Evolutionary conservation across 2,329 filamentous ascomycete species (phyloP).

Genomic region (Trichoderma aggressivum): DNA sequence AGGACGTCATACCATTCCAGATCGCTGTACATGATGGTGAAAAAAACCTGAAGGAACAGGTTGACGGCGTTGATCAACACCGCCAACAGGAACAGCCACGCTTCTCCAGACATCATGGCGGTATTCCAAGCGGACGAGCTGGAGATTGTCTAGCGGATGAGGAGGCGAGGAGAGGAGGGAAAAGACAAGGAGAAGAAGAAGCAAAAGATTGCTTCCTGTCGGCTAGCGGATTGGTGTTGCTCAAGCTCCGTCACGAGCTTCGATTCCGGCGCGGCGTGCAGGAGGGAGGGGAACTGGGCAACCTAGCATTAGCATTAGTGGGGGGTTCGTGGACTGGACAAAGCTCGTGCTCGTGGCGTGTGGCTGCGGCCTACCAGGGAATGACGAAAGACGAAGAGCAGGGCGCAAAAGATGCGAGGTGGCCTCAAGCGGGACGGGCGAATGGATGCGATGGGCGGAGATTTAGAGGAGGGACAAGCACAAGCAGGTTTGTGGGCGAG

Average conservation of each 20-base stretch:
- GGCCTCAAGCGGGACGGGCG: constrained; percentile 1
- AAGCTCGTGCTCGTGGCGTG: not conserved
- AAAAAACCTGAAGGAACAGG: constrained; percentile 99
- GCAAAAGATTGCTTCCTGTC: not conserved
- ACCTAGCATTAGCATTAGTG: not conserved
- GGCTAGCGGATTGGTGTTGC: not conserved
- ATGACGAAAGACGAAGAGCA: not conserved
- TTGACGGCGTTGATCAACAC: constrained; percentile 99
- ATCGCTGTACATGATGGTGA: constrained; percentile 99
- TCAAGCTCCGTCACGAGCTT: constrained; percentile 19
- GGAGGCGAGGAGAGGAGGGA: not conserved
- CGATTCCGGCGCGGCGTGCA: constrained; percentile 9
- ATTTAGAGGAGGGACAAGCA: not conserved
- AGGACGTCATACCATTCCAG: constrained; percentile 79
- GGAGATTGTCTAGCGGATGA: not conserved
- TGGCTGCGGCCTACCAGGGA: not conserved
- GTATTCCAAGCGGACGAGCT: constrained; percentile 26
- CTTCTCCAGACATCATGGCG: constrained; percentile 83
- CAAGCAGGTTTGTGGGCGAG: not conserved
- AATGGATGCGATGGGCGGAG: not conserved
- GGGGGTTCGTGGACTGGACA: not conserved
- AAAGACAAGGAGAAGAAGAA: not conserved
- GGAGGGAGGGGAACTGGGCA: constrained; percentile 5
- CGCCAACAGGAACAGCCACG: constrained; percentile 95
- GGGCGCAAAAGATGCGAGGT: constrained; percentile 9